Evolutionary conservation across 164 flowering plant genomes (phyloP).

Genomic region (Macadamia tetraphylla): DNA sequence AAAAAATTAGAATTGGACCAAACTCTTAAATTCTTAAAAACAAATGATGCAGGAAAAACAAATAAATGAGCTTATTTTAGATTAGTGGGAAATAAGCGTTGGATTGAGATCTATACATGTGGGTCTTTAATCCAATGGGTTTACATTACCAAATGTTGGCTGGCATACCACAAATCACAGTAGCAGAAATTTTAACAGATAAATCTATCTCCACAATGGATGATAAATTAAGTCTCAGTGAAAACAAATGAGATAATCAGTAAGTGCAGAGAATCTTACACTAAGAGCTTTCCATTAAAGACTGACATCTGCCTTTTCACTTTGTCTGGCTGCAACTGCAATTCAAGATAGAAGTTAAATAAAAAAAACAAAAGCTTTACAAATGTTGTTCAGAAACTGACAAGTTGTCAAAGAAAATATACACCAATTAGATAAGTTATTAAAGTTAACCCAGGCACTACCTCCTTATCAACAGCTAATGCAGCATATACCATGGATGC

Average conservation of each 20-base stretch:
- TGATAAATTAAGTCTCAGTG: too few relatives aligned
- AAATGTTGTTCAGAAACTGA: neutral
- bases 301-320: slow-evolving; percentile 64
- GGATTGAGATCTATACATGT: too few relatives aligned
- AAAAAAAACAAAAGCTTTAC: slow-evolving; percentile 1
- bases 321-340: slow-evolving; percentile 88
- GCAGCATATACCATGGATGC: slow-evolving; percentile 49
- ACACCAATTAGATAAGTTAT: neutral
- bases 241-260: neutral
- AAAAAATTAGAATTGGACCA: too few relatives aligned
- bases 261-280: slow-evolving; percentile 37
- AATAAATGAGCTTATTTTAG: too few relatives aligned
- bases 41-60: too few relatives aligned
- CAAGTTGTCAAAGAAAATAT: neutral
- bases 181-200: too few relatives aligned
- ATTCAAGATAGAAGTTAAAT: slow-evolving; percentile 5
- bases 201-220: neutral
- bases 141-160: too few relatives aligned
- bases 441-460: slow-evolving; percentile 7
- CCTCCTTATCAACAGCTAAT: slow-evolving; percentile 74
- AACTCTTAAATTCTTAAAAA: too few relatives aligned
- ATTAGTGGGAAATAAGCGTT: too few relatives aligned
- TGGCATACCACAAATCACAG: too few relatives aligned
- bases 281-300: slow-evolving; percentile 60
- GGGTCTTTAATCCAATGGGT: too few relatives aligned